Conservation (phyloP, 2,329 filamentous ascomycete species). For the Pseudodiploospora longispora region DNA sequence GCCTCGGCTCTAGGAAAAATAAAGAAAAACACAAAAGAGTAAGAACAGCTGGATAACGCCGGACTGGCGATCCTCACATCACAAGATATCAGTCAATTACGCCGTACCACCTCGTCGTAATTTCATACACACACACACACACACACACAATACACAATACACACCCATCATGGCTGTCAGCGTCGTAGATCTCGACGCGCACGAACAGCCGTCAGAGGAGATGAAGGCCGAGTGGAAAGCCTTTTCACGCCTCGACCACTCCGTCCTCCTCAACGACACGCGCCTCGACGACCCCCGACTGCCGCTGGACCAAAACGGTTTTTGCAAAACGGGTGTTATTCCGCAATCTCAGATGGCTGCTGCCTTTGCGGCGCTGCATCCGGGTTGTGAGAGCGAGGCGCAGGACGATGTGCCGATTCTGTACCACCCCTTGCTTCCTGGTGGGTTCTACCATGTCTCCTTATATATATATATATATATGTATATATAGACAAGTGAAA, state of each 20-base stretch:
- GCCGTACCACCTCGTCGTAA: no score
- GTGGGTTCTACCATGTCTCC: conserved; percentile 33
- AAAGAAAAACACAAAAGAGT: no score
- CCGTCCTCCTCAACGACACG: conserved; percentile 42
- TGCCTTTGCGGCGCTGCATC: conserved; percentile 35
- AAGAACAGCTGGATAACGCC: no score
- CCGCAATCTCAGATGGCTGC: conserved; percentile 31
- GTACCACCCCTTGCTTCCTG: conserved; percentile 59
- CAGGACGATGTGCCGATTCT: conserved; percentile 44
- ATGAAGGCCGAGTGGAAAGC: conserved; percentile 68
- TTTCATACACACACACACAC: no score
- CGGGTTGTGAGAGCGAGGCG: conserved; percentile 22
- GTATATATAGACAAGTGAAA: background rate
- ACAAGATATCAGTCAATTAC: no score
- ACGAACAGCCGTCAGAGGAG: conserved; percentile 65
- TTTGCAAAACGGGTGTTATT: conserved; percentile 38
- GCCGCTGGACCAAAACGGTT: conserved; percentile 30
- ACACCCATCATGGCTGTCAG: conserved; percentile 16
- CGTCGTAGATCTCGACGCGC: conserved; percentile 55
- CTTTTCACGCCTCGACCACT: conserved; percentile 54
- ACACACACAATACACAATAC: background rate
- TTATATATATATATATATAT: background rate
- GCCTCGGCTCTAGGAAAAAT: no score
- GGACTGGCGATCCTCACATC: no score
- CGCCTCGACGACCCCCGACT: conserved; percentile 48